phyloP scores from a whole-genome alignment of 1,284 basidiomycete species.

The Exobasidium cylindrosporum region DNA sequence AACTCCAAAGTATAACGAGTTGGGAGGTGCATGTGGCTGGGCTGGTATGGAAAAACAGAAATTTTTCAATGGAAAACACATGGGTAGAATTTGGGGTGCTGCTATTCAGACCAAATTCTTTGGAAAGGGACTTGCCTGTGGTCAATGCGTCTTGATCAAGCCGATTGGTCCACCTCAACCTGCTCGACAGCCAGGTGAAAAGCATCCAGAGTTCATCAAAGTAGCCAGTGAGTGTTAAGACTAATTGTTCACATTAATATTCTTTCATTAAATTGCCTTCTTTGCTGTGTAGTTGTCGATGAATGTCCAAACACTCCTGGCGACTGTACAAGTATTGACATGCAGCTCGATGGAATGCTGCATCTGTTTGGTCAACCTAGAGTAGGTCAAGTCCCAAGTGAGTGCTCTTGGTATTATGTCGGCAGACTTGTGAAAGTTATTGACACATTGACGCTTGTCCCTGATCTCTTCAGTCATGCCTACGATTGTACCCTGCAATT shows the following conservation, averaged over 20 bases:
- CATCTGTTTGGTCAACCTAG: not conserved
- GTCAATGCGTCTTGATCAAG: not conserved
- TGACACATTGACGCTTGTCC: too few species aligned
- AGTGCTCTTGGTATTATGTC: not conserved
- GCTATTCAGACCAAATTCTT: not conserved
- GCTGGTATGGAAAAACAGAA: not conserved
- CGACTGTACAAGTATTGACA: not conserved
- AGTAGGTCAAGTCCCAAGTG: not conserved
- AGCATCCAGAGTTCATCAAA: too few species aligned
- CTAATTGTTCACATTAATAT: too few species aligned
- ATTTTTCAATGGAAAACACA: too few species aligned
- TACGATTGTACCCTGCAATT: not conserved
- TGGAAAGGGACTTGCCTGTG: not conserved
- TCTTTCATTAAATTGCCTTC: too few species aligned
- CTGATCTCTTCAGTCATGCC: not conserved
- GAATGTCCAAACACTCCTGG: not conserved
- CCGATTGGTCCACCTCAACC: not conserved
- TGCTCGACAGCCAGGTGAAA: not conserved
- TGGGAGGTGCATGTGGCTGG: not conserved
- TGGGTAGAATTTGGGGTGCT: not conserved
- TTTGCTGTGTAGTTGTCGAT: too few species aligned
- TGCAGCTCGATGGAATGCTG: not conserved
- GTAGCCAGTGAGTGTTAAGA: not conserved
- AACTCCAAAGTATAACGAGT: not conserved
- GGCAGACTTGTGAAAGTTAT: too few species aligned